Evolutionary conservation across 2,329 filamentous ascomycete genomes (phyloP), one percentile per base, ranked within the genome.

Genomic region (Colletotrichum theobromicola): DNA sequence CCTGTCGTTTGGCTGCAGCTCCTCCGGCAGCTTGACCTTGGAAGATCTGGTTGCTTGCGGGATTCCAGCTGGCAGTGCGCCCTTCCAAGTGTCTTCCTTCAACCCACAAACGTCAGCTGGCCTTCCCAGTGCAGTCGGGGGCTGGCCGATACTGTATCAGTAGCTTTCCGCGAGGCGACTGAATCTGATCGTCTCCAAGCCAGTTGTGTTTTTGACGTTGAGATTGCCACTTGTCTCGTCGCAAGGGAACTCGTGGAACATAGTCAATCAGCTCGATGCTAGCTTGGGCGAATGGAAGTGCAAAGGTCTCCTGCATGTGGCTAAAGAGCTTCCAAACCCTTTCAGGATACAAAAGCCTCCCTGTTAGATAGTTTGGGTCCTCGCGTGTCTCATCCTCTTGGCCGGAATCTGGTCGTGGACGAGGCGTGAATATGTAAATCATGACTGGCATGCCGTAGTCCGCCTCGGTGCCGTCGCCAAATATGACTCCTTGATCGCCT

Each of bases 51-150:
- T 24, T 32, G 4, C 15, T 18, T 16, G 35, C 32, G 26, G 62
- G 37, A 2, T 30, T 9, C 62, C 6, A 64, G 18, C 3, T 28
- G 16, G 7, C 35, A 46, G 62, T 12, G n/a, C 62, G 5, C 16
- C 69, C 83, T 82, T 74, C 77, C 67, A 81, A 83, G 81, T 3
- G 77, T 78, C 50, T 76, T 81, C 75, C 77, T 30, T 72, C 69
- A 4, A 72, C 3, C 62, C 69, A 42, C 9, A 72, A 2, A 0
- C 69, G 46, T 62, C 69, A 72, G 5, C n/a, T n/a, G 8, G 62
- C 62, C 50, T 67, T 58, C 0, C 63, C 69, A 13, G 35, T 4
- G 3, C 63, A 67, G n/a, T 16, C 10, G 13, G 42, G 6, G 13
- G 69, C 69, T 55, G 24, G 24, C 12, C 35, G 60, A 6, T 71